phyloP scores from a whole-genome alignment of 306 rosid genomes.

The Cucurbita ficifolia region DNA sequence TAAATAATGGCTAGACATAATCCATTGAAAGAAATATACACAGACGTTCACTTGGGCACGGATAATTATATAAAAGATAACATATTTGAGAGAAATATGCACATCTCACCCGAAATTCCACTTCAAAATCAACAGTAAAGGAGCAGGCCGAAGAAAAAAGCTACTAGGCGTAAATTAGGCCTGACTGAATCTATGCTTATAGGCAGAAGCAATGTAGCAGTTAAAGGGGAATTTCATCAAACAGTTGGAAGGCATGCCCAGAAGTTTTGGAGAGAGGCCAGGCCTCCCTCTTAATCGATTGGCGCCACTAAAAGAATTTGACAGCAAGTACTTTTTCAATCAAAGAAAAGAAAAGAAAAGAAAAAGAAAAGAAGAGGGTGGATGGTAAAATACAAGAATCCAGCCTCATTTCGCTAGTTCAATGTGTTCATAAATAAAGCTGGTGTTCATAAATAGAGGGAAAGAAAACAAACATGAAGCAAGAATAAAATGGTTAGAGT shows the following conservation, averaged over 20 bases:
- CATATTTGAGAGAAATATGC: neutral
- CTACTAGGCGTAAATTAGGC: neutral
- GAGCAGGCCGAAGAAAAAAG: neutral
- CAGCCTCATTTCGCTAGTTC: neutral
- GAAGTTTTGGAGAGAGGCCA: neutral
- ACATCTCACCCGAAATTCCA: neutral
- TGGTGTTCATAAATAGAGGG: neutral
- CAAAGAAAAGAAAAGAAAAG: too few species aligned
- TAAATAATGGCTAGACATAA: neutral
- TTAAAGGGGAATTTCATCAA: conserved; percentile 12
- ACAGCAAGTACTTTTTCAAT: neutral
- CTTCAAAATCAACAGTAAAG: neutral
- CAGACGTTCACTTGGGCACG: neutral
- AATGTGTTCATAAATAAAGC: neutral
- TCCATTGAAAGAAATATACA: neutral
- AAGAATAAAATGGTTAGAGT: neutral
- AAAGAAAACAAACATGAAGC: neutral
- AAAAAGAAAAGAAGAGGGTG: neutral
- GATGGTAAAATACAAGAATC: neutral
- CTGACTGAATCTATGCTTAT: neutral
- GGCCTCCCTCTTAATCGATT: neutral
- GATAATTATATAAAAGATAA: neutral
- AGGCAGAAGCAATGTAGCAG: neutral
- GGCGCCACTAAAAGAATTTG: neutral
- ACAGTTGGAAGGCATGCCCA: conserved; percentile 6